Conservation (phyloP, 2,329 filamentous ascomycete genomes). For the Leptosphaerulina australis region DNA sequence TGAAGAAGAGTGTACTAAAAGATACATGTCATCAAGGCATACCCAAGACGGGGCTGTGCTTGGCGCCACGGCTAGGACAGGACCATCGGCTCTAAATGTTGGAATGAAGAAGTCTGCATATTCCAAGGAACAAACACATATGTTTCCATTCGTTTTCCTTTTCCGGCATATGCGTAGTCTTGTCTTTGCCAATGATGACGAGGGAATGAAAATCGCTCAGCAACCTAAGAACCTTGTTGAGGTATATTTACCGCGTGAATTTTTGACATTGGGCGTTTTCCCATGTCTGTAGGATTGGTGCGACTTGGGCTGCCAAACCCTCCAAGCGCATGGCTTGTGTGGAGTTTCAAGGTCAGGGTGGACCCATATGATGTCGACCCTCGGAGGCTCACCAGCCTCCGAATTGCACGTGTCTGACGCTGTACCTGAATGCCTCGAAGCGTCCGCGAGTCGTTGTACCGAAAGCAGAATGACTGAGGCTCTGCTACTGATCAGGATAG, state of each 20-base stretch:
- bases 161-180: not conserved
- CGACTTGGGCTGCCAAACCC: conserved; percentile 11
- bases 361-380: conserved; percentile 18
- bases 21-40: conserved; percentile 18
- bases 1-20: conserved; percentile 28
- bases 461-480: conserved; percentile 4
- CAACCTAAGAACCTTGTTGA: not conserved
- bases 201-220: not conserved
- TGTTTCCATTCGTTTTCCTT: not conserved
- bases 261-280: not conserved
- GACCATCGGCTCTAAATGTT: not conserved
- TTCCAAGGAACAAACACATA: not conserved
- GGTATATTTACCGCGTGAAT: conserved; percentile 16
- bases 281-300: conserved; percentile 1
- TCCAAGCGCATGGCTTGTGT: conserved; percentile 10
- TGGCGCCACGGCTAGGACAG: conserved; percentile 44
- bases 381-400: conserved; percentile 9
- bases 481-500: not conserved
- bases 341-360: conserved; percentile 12
- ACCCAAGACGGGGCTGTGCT: conserved; percentile 36
- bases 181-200: not conserved
- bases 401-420: not conserved
- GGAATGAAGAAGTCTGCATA: not conserved
- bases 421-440: not conserved
- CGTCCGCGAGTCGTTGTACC: not conserved